phyloP scores from a whole-genome alignment of 2,329 filamentous ascomycete species.

The Venturia nashicola region DNA sequence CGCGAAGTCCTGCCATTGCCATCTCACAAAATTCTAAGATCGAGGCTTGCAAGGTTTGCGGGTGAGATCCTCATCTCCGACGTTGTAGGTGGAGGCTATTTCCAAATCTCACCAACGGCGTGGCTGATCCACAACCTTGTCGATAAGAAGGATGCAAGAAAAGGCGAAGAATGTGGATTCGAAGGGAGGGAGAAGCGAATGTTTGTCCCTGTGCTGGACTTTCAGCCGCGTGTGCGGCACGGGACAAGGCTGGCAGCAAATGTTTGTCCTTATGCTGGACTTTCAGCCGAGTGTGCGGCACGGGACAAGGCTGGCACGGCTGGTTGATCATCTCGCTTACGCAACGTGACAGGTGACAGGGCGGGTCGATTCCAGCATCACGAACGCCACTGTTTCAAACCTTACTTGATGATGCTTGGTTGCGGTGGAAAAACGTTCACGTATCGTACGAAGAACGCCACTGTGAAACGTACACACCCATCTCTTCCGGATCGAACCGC shows the following conservation, averaged over 20 bases:
- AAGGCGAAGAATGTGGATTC: background rate
- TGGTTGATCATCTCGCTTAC: background rate
- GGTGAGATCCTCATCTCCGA: background rate
- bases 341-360: background rate
- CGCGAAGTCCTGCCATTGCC: background rate
- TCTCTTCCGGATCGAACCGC: background rate
- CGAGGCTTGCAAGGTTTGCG: background rate
- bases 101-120: background rate
- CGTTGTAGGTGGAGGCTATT: background rate
- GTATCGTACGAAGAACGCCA: background rate
- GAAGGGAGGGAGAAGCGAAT: background rate
- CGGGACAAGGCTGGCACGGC: constrained; percentile 1
- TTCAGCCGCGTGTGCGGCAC: background rate
- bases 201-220: background rate
- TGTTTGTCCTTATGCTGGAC: background rate
- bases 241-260: background rate
- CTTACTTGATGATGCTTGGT: background rate
- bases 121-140: background rate
- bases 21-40: background rate
- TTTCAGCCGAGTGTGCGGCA: background rate
- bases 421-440: background rate
- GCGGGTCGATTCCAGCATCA: background rate
- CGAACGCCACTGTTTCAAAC: background rate
- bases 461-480: background rate
- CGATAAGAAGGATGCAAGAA: background rate